phyloP scores from a whole-genome alignment of 441 rosid species.

The Dalechampia spathulata region DNA sequence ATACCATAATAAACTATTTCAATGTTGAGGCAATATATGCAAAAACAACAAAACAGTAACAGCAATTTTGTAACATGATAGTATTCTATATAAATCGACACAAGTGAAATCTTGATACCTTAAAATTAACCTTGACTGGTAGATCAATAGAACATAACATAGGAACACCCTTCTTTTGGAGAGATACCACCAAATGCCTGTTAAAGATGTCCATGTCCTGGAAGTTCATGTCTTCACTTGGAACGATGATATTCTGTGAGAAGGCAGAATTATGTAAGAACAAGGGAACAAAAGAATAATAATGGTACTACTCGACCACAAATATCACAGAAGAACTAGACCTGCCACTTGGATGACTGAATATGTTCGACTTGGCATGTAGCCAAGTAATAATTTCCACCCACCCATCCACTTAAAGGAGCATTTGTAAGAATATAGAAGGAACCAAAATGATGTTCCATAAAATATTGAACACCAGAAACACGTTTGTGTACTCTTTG shows the following conservation, averaged over 20 bases:
- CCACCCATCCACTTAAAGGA: slow-evolving; percentile 35
- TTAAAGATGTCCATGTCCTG: slow-evolving; percentile 83
- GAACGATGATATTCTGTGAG: slow-evolving; percentile 50
- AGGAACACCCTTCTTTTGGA: slow-evolving; percentile 47
- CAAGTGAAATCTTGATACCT: no score
- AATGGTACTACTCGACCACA: no score
- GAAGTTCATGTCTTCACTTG: slow-evolving; percentile 50
- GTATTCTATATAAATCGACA: no score
- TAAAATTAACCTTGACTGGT: slow-evolving; percentile 34
- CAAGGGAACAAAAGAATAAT: slow-evolving; percentile 3
- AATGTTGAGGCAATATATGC: neutral
- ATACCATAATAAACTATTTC: neutral
- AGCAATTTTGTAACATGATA: neutral
- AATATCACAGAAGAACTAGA: slow-evolving; percentile 14
- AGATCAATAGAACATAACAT: slow-evolving; percentile 63
- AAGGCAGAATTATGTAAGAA: slow-evolving; percentile 10
- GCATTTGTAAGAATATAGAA: slow-evolving; percentile 83
- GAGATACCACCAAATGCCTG: slow-evolving; percentile 64
- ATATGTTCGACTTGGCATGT: slow-evolving; percentile 45
- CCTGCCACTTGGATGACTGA: slow-evolving; percentile 54
- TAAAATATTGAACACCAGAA: slow-evolving; percentile 59
- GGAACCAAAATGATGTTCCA: slow-evolving; percentile 72
- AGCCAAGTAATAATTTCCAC: slow-evolving; percentile 56
- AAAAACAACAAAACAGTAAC: neutral
- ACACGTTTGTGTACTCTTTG: slow-evolving; percentile 50